Base-by-base conservation (phyloP, 1,284 basidiomycete species). In the Trichosporon sp. region DNA sequence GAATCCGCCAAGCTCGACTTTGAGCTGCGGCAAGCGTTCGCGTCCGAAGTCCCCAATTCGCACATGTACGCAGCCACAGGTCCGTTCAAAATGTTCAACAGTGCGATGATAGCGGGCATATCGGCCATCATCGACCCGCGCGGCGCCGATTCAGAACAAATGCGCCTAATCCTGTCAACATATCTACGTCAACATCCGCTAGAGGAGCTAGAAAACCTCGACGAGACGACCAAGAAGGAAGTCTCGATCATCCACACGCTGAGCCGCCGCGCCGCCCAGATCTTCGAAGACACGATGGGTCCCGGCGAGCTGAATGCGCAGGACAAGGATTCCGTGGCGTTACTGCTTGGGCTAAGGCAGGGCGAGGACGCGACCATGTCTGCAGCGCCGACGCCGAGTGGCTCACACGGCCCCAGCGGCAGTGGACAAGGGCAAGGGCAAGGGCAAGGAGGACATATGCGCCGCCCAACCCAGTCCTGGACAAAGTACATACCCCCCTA, bases 81-180 rank as follows among this genome's bases (percentile, higher is more conserved):
- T 10, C 76, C 78, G 62, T 78, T 76, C 66, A 77, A 73, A 58
- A 79, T 78, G 76, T 79, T 79, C 71, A 78, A 78, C 67, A 75
- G 74, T 29, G 78, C 78, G 2, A 81, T 81, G 79, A 80, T 81
- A 57, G 79, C 79, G 16, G 79, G 79, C 32, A 81, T 81, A 8
- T 75, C 73, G 9, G 79, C 79, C 10, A 81, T 81, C 62, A 78
- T 81, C 58, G 77, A 79, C 62, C 79, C 79, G 6, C 66, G 76
- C n/a, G 76, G 78, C 31, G 62, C 72, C 2, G 78, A 79, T 62
- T 68, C 73, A 2, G 76, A 77, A 59, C 72, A 76, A 57, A 79
- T 79, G 78, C 71, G 77, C n/a, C 70, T 68, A 27, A 81, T 79
- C 57, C 65, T 81, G 52, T 74, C 74, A 0, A 78, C 79, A 0